Base-by-base conservation (phyloP, 1,284 basidiomycete species). In the Somion occarium region DNA sequence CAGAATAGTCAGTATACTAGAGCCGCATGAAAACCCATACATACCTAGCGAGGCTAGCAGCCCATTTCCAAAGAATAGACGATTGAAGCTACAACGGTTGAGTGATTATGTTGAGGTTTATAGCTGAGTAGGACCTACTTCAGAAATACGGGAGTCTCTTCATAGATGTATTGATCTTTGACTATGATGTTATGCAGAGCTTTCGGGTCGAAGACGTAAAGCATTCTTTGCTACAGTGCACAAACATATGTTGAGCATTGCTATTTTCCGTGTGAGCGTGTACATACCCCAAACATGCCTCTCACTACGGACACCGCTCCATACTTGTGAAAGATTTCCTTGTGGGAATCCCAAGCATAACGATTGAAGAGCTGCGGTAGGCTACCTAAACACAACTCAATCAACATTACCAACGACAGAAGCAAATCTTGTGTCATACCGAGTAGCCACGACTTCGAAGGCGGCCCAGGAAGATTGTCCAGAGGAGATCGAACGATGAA, bases 111-210 rank as follows among this genome's bases (percentile, higher is more conserved):
- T 34, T 15, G 30, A 7, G 15, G 7, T 15, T 34, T 34, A 7
- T 7, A 34, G n/a, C n/a, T 19, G 15, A 24, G 2, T 18, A 23
- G 9, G 22, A 37, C 56, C 7, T 50, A 67, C 64, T 50, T 44
- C n/a, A 62, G 52, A 39, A 59, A 59, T 26, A 45, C 49, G 2
- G n/a, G 48, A 1, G 57, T 59, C 51, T 73, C 69, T 55, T 74
- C 72, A 50, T 62, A 69, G 0, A 53, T 50, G 38, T 63, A 54
- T 39, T 60, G 66, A 56, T 67, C 73, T 60, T 74, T 74, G 48
- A 74, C 63, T 9, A 74, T 25, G 24, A 75, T 68, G 42, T 67
- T 62, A 46, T 74, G 65, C 25, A 75, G 50, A 0, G 72, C 70
- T 44, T 64, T 66, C 0, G 71, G 67, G 52, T 64, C 61, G 34